Base-by-base conservation (phyloP, 2,329 filamentous ascomycete species). In the Microthyrium microscopicum region DNA sequence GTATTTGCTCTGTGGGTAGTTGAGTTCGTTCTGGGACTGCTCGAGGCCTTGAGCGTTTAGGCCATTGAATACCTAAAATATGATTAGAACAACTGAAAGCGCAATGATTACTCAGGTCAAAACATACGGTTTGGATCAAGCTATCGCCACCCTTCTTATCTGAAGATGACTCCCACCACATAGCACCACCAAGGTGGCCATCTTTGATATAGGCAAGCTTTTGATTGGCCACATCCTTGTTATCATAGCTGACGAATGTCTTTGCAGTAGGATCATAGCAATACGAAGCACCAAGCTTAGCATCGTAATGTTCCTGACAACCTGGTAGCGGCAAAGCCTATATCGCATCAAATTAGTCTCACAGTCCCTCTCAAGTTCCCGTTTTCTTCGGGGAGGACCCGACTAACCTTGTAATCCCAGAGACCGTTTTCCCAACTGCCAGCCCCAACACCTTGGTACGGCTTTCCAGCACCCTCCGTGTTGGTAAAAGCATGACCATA, bases 131-230 rank as follows among this genome's bases (percentile, higher is more conserved):
- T 20, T 46, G 45, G 33, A 64, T 83, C 48, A 94, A 51, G 44
- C 80, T 87, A 0, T 64, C 59, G 8, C 53, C 54, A 0, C 72
- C 73, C 3, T 55, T 49, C 48, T 73, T 75, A 51, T 94, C 87
- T 1, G 70, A 75, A 46, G 77, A 87, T 45, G 73, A 81, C 58
- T 94, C 85, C 81, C 81, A 91, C 83, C 83, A 95, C 85, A 95
- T 94, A n/a, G 69, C 82, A 13, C 87, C 87, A 2, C 84, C 85
- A 0, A 94, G 65, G 0, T 70, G 62, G 28, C 66, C 59, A 15
- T 68, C 52, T 47, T 63, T 68, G 48, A 94, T 70, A 51, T 73
- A 93, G 8, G 68, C 58, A 2, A 74, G 73, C 61, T 94, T 95
- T 42, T 57, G 51, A 42, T 61, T 60, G 3, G 73, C 77, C 52